Conservation (phyloP, 2,329 filamentous ascomycete species). For the Fusarium torulosum region DNA sequence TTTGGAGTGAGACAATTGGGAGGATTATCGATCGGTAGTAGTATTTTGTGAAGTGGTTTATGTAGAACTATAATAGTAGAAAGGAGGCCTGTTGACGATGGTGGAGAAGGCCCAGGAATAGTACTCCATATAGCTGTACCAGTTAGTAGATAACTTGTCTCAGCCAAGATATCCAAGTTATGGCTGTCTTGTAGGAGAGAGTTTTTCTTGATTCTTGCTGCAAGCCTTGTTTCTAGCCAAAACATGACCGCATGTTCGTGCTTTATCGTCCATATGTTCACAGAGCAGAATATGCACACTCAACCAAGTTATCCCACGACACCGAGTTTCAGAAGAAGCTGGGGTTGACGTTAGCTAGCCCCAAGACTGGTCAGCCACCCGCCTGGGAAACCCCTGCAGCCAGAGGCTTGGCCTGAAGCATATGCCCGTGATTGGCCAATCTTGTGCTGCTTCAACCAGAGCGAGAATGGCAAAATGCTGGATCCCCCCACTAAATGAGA, state of each 20-base stretch:
- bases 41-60: constrained; percentile 9
- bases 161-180: neutral
- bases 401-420: constrained; percentile 16
- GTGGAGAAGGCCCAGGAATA: too few relatives aligned
- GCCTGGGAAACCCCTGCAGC: constrained; percentile 31
- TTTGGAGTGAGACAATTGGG: constrained; percentile 1
- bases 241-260: constrained; percentile 1
- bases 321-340: constrained; percentile 45
- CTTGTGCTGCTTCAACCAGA: constrained; percentile 6
- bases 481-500: neutral
- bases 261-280: neutral
- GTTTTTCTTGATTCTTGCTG: neutral
- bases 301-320: constrained; percentile 24
- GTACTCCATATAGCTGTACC: too few relatives aligned
- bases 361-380: constrained; percentile 34
- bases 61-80: too few relatives aligned
- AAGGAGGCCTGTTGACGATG: too few relatives aligned
- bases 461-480: too few relatives aligned
- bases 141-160: neutral
- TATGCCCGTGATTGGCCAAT: constrained; percentile 16
- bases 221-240: neutral
- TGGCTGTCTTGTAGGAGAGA: neutral
- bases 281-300: constrained; percentile 1
- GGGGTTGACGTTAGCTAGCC: constrained; percentile 36
- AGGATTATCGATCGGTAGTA: constrained; percentile 21